These are phyloP conservation scores for Cladorrhinum sp. DNA, from an alignment of 2,329 filamentous ascomycete genomes.

Conservation along the genomic window DNA sequence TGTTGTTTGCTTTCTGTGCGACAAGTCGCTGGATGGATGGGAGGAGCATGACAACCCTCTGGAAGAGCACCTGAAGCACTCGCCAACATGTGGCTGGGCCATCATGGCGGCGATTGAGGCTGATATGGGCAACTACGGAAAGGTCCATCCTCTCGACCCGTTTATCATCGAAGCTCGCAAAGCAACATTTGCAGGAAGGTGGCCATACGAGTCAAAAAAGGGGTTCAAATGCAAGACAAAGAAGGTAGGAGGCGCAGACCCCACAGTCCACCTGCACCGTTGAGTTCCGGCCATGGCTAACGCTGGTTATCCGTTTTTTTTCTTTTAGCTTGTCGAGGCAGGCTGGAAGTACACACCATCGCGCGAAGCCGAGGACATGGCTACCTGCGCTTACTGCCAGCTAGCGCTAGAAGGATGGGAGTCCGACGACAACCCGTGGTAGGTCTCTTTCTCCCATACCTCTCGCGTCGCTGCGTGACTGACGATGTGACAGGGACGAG, in stretches of 20 bases:
- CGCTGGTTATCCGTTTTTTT: constrained; percentile 1
- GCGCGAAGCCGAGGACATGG: constrained; percentile 79
- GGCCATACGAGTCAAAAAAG: constrained; percentile 86
- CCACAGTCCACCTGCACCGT: background rate
- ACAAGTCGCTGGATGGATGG: constrained; percentile 85
- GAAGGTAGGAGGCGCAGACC: constrained; percentile 57
- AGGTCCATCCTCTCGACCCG: constrained; percentile 71
- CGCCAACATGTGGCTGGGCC: constrained; percentile 82
- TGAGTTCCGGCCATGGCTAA: background rate
- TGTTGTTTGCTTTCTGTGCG: constrained; percentile 83
- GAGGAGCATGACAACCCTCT: constrained; percentile 81
- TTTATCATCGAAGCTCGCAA: constrained; percentile 73
- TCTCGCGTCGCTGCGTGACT: constrained; percentile 10
- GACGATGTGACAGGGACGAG: constrained; percentile 62
- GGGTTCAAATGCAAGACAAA: constrained; percentile 88
- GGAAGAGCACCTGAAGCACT: constrained; percentile 80
- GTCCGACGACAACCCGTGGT: constrained; percentile 83
- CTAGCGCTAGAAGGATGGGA: constrained; percentile 94
- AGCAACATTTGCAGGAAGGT: constrained; percentile 77
- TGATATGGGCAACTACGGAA: constrained; percentile 58
- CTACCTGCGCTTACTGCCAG: constrained; percentile 87
- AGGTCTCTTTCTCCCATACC: constrained; percentile 36
- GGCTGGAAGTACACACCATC: constrained; percentile 94
- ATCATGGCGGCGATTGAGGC: constrained; percentile 64
- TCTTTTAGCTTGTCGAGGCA: constrained; percentile 73